Evolutionary conservation across 768 basidiomycete species (phyloP).

Genomic region (Neoboletus magnificus): DNA sequence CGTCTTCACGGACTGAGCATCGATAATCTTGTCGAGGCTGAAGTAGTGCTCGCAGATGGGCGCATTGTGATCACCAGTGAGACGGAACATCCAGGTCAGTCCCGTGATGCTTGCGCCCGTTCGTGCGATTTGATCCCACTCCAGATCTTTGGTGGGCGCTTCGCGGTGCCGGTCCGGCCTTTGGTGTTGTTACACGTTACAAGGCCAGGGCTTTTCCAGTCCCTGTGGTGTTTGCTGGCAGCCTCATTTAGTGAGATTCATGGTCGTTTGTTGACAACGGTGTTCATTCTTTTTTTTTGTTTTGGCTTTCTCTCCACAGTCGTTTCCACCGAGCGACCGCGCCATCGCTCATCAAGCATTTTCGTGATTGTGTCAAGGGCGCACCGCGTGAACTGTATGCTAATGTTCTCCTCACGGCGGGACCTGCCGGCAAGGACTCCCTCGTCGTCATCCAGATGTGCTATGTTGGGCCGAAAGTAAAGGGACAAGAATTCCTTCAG

Average conservation of each 20-base stretch:
- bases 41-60: slow-evolving; percentile 90
- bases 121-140: neutral
- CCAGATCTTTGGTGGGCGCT: slow-evolving; percentile 87
- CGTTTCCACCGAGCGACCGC: slow-evolving; percentile 87
- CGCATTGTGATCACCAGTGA: slow-evolving; percentile 77
- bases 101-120: neutral
- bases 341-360: slow-evolving; percentile 84
- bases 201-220: slow-evolving; percentile 86
- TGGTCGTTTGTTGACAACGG: neutral
- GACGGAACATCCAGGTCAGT: slow-evolving; percentile 62
- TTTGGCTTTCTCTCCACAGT: slow-evolving; percentile 51
- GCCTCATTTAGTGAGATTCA: slow-evolving; percentile 77
- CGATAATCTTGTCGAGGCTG: slow-evolving; percentile 88
- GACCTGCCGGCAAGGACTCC: slow-evolving; percentile 78
- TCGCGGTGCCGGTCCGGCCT: slow-evolving; percentile 76
- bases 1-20: slow-evolving; percentile 82
- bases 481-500: slow-evolving; percentile 73
- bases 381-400: slow-evolving; percentile 87
- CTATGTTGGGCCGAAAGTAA: slow-evolving; percentile 72
- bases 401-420: slow-evolving; percentile 87
- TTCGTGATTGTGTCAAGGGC: slow-evolving; percentile 89
- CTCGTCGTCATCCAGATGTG: slow-evolving; percentile 92
- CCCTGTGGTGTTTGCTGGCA: slow-evolving; percentile 89
- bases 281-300: slow-evolving; percentile 9
- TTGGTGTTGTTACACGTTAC: slow-evolving; percentile 88